Evolutionary conservation across 2,329 filamentous ascomycete species (phyloP).

Genomic region (Paraconiothyrium brasiliense): DNA sequence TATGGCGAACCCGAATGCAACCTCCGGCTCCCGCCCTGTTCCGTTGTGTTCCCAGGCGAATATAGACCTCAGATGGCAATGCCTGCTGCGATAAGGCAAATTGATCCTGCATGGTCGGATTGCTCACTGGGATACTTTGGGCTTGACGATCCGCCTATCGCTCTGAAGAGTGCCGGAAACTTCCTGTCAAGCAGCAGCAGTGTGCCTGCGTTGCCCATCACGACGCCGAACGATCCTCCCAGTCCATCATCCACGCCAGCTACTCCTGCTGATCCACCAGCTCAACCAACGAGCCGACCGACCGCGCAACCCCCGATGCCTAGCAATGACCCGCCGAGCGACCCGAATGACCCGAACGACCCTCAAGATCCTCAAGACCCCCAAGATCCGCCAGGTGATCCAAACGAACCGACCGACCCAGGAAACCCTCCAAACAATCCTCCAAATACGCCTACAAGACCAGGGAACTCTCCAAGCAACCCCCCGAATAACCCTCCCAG

Average conservation of each 20-base stretch:
- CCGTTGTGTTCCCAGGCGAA: conserved; percentile 22
- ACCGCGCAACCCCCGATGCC: not conserved
- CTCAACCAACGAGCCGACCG: not conserved
- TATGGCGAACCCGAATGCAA: conserved; percentile 14
- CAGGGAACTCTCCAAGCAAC: conserved; percentile 1
- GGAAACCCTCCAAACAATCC: conserved; percentile 13
- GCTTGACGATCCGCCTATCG: conserved; percentile 27
- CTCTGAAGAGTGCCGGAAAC: conserved; percentile 15
- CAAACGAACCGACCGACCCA: not conserved
- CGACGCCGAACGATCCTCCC: conserved; percentile 14
- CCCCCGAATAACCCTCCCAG: not conserved
- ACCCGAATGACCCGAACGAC: not conserved
- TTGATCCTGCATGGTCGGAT: conserved; percentile 24
- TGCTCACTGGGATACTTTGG: conserved; percentile 23
- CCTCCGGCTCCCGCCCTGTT: conserved; percentile 16
- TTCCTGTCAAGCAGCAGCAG: conserved; percentile 15
- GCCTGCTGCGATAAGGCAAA: conserved; percentile 27
- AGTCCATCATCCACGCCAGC: conserved; percentile 11
- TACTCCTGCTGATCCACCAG: conserved; percentile 9
- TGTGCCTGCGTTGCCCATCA: conserved; percentile 15
- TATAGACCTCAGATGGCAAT: conserved; percentile 26
- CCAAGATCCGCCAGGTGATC: conserved; percentile 1
- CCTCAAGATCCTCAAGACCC: not conserved
- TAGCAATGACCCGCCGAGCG: not conserved
- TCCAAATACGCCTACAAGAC: not conserved